phyloP scores from a whole-genome alignment of 2,329 filamentous ascomycete genomes.

The Pseudogymnoascus sp. region DNA sequence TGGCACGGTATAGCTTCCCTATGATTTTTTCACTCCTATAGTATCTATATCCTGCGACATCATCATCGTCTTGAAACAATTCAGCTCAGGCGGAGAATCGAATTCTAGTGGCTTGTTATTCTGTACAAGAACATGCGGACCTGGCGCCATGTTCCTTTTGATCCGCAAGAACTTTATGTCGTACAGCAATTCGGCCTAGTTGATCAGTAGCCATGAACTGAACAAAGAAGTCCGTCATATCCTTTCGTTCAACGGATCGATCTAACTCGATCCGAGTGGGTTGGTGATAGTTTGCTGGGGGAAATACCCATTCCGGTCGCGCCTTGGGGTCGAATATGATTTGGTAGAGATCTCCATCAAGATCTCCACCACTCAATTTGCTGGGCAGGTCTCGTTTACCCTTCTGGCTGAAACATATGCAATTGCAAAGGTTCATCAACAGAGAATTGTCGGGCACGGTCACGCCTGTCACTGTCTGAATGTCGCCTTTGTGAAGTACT shows the following conservation, averaged over 20 bases:
- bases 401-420: constrained; percentile 68
- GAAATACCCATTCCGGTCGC: constrained; percentile 38
- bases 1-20: constrained; percentile 62
- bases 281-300: constrained; percentile 65
- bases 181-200: constrained; percentile 57
- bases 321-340: constrained; percentile 64
- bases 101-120: constrained; percentile 29
- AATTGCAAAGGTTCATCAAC: constrained; percentile 59
- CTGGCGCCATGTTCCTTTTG: constrained; percentile 41
- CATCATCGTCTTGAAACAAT: background rate
- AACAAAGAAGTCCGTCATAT: constrained; percentile 80
- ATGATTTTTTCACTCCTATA: constrained; percentile 65
- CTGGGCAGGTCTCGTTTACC: constrained; percentile 71
- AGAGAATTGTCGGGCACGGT: constrained; percentile 56
- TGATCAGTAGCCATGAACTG: constrained; percentile 65
- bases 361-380: constrained; percentile 71
- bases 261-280: constrained; percentile 52
- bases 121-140: constrained; percentile 38
- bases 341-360: constrained; percentile 79
- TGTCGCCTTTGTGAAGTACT: background rate
- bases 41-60: constrained; percentile 41
- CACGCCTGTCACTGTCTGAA: constrained; percentile 38
- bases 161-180: constrained; percentile 61
- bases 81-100: constrained; percentile 12
- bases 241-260: constrained; percentile 50